Evolutionary conservation across 2,329 filamentous ascomycete species (phyloP).

Genomic region (Penicillium verrucosum): DNA sequence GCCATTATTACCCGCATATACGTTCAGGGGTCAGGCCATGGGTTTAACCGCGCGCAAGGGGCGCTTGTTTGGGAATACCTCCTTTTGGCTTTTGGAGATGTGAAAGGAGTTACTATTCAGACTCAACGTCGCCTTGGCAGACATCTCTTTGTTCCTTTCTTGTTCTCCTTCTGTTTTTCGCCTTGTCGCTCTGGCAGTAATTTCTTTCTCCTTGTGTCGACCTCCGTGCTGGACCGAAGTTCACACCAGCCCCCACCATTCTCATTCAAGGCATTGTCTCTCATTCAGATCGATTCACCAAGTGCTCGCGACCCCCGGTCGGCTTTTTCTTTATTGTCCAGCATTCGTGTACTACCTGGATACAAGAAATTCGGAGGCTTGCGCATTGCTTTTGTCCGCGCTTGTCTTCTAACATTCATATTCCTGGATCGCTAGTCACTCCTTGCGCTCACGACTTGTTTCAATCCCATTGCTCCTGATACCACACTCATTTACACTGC

Average conservation of each 20-base stretch:
- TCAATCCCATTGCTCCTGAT: conserved; percentile 10
- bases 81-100: conserved; percentile 35
- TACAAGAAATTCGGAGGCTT: background rate
- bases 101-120: conserved; percentile 10
- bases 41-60: conserved; percentile 38
- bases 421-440: conserved; percentile 20
- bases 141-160: conserved; percentile 12
- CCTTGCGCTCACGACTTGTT: conserved; percentile 15
- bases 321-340: background rate
- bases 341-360: background rate
- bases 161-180: conserved; percentile 15
- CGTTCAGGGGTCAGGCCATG: conserved; percentile 18
- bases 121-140: conserved; percentile 7
- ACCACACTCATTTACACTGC: conserved; percentile 17
- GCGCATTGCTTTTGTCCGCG: conserved; percentile 9
- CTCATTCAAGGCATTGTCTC: conserved; percentile 21
- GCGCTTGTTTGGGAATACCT: conserved; percentile 37
- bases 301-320: conserved; percentile 9
- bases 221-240: conserved; percentile 20
- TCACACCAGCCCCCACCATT: conserved; percentile 20
- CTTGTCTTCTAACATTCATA: conserved; percentile 11
- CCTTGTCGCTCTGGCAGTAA: conserved; percentile 32
- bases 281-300: conserved; percentile 18
- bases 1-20: background rate
- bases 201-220: conserved; percentile 21